A percentile compares a stretch with the other conserved stretches of the same genome.
phyloP scores from a whole-genome alignment of 2,329 filamentous ascomycete genomes.

The Aspergillus sojae region DNA sequence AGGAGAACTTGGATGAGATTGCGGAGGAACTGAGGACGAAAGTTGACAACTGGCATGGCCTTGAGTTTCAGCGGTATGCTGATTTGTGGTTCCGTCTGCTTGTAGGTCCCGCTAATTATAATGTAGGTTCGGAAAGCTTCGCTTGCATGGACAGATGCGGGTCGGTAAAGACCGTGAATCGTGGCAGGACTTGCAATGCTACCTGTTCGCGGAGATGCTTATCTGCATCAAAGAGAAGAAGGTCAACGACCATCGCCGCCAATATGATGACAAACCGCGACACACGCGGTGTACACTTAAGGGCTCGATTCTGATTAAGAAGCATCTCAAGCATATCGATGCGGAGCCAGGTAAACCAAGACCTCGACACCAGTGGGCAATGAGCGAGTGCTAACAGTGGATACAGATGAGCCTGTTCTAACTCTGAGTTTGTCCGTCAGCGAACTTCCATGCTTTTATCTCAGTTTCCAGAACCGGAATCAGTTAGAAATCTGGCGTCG shows the following conservation, averaged over 20 bases:
- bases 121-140: slow-evolving; percentile 81
- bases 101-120: slow-evolving; percentile 4
- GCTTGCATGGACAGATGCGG: slow-evolving; percentile 83
- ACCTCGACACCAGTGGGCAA: background rate
- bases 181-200: slow-evolving; percentile 98
- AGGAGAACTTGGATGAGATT: slow-evolving; percentile 77
- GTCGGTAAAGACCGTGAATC: slow-evolving; percentile 95
- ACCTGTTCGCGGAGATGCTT: slow-evolving; percentile 96
- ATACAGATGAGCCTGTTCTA: slow-evolving; percentile 74
- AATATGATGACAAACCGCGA: slow-evolving; percentile 71
- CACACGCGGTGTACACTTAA: slow-evolving; percentile 83
- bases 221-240: slow-evolving; percentile 99
- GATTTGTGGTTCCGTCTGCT: background rate
- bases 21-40: slow-evolving; percentile 80
- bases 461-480: slow-evolving; percentile 76
- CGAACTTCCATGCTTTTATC: slow-evolving; percentile 91
- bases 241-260: slow-evolving; percentile 47
- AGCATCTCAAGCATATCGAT: slow-evolving; percentile 92
- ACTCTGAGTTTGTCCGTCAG: slow-evolving; percentile 88
- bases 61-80: slow-evolving; percentile 78
- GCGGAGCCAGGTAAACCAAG: slow-evolving; percentile 48
- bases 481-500: slow-evolving; percentile 91
- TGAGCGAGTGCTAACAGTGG: background rate
- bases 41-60: slow-evolving; percentile 98
- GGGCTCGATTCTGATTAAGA: slow-evolving; percentile 97